A percentile compares a stretch with the other conserved stretches of the same genome.
These are phyloP conservation scores for Suillus fuscotomentosus DNA, from an alignment of 768 basidiomycete genomes.

Conservation along the genomic window DNA sequence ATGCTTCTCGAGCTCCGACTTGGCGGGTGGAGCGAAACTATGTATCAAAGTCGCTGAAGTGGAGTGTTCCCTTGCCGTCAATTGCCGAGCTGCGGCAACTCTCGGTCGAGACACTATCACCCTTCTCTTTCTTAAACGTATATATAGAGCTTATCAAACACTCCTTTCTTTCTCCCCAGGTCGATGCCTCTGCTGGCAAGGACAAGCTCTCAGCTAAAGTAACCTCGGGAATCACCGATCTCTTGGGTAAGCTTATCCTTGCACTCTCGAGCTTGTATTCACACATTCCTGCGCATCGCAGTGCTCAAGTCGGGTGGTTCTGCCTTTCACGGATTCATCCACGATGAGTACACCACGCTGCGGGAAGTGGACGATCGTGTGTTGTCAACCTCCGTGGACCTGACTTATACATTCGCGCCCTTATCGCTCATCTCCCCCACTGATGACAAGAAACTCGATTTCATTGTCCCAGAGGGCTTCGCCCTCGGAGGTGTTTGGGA, in stretches of 20 bases:
- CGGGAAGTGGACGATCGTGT: conserved; percentile 83
- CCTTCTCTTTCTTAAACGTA: background rate
- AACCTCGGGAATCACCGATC: conserved; percentile 70
- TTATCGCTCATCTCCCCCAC: conserved; percentile 45
- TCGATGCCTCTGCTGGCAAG: conserved; percentile 67
- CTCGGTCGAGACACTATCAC: background rate
- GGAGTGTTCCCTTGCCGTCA: conserved; percentile 8
- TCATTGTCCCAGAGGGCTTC: conserved; percentile 37
- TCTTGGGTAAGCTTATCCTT: conserved; percentile 58
- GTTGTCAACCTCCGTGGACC: conserved; percentile 85
- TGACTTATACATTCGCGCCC: conserved; percentile 62
- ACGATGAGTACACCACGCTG: conserved; percentile 89
- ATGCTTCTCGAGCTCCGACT: background rate
- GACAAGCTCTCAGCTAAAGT: conserved; percentile 61
- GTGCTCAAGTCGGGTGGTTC: conserved; percentile 92
- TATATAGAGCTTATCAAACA: conserved; percentile 8
- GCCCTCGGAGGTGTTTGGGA: conserved; percentile 59
- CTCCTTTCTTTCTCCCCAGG: conserved; percentile 32
- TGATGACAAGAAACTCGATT: conserved; percentile 53
- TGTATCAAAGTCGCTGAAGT: background rate
- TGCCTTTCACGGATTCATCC: conserved; percentile 75
- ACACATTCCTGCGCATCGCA: conserved; percentile 22
- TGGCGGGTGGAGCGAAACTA: conserved; percentile 1
- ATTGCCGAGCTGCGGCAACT: conserved; percentile 5
- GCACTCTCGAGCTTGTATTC: conserved; percentile 20